phyloP scores from a whole-genome alignment of 2,329 filamentous ascomycete species.

The Aspergillus piperis region DNA sequence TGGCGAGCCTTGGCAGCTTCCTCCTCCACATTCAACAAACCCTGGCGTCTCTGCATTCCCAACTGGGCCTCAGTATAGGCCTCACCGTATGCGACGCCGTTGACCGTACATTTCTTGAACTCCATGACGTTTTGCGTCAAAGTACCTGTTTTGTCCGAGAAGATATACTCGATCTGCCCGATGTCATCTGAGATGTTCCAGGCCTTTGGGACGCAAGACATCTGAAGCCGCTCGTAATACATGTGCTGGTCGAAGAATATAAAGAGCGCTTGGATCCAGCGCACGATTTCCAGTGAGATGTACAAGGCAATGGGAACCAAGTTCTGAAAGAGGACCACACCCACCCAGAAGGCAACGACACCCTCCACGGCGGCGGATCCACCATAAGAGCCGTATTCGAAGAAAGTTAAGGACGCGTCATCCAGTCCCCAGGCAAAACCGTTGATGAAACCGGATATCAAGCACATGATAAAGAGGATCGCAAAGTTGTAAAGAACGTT shows the following conservation, averaged over 20 bases:
- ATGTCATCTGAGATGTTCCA: constrained; percentile 8
- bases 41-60: constrained; percentile 8
- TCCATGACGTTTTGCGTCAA: constrained; percentile 94
- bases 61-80: constrained; percentile 5
- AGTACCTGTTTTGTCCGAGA: constrained; percentile 90
- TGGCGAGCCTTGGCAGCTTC: constrained; percentile 9
- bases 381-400: constrained; percentile 7
- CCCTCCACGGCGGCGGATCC: constrained; percentile 2
- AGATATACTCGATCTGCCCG: constrained; percentile 97
- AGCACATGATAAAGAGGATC: constrained; percentile 10
- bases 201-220: constrained; percentile 4
- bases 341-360: constrained; percentile 6
- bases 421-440: constrained; percentile 6
- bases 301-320: constrained; percentile 8
- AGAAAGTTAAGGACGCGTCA: neutral
- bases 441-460: constrained; percentile 7
- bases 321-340: constrained; percentile 8
- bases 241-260: constrained; percentile 4
- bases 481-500: constrained; percentile 7
- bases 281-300: constrained; percentile 7
- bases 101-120: constrained; percentile 77
- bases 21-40: constrained; percentile 5
- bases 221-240: constrained; percentile 5
- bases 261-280: constrained; percentile 4
- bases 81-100: constrained; percentile 3